Evolutionary conservation across 2,329 filamentous ascomycete species (phyloP).

Genomic region (Huntiella savannae): DNA sequence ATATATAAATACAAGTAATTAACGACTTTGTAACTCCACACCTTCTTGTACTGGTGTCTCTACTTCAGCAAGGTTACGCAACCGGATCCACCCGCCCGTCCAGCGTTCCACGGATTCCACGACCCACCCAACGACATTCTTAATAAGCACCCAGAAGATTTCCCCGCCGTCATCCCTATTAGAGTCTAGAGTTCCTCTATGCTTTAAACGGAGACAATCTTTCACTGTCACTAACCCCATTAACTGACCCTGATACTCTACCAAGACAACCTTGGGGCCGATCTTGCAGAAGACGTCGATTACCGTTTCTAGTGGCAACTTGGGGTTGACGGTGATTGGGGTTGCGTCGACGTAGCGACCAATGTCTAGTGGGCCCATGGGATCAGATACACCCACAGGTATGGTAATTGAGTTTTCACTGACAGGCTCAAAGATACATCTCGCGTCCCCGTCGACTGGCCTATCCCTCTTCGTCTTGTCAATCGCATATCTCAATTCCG

Average conservation of each 20-base stretch:
- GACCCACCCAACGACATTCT: slow-evolving; percentile 36
- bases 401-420: slow-evolving; percentile 9
- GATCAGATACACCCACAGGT: not conserved
- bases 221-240: slow-evolving; percentile 85
- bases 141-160: slow-evolving; percentile 41
- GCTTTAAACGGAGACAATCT: slow-evolving; percentile 92
- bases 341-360: slow-evolving; percentile 76
- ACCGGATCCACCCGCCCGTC: slow-evolving; percentile 37
- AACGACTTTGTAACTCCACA: slow-evolving; percentile 15
- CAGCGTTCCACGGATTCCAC: slow-evolving; percentile 32
- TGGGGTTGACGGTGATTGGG: slow-evolving; percentile 76
- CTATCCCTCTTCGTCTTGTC: slow-evolving; percentile 56
- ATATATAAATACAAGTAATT: not conserved
- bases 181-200: slow-evolving; percentile 82
- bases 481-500: slow-evolving; percentile 78
- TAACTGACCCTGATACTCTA: slow-evolving; percentile 73
- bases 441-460: slow-evolving; percentile 45
- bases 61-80: slow-evolving; percentile 28
- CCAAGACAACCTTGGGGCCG: slow-evolving; percentile 77
- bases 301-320: slow-evolving; percentile 81
- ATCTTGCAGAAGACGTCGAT: slow-evolving; percentile 99
- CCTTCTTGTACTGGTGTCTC: slow-evolving; percentile 17
- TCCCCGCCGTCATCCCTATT: slow-evolving; percentile 38
- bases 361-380: slow-evolving; percentile 48
- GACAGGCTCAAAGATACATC: slow-evolving; percentile 51